Conservation (phyloP, 2,329 filamentous ascomycete genomes). For the Penicillium sp. region DNA sequence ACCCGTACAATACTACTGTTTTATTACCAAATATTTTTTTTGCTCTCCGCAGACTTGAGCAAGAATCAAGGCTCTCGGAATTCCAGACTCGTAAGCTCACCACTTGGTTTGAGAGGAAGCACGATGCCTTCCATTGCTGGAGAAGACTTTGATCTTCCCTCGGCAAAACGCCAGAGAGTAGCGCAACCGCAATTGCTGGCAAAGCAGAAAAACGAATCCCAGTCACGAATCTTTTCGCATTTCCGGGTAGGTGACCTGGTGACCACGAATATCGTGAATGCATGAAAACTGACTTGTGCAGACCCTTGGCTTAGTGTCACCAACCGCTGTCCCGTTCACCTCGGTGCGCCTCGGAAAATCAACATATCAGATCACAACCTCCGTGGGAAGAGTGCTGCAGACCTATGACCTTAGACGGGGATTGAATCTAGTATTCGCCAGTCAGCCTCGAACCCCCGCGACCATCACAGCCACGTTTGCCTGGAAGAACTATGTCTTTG, state of each 20-base stretch:
- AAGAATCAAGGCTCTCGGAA: too few species aligned
- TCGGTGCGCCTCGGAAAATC: conserved; percentile 85
- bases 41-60: conserved; percentile 6
- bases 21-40: conserved; percentile 6
- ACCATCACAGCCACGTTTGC: conserved; percentile 81
- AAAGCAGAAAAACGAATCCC: conserved; percentile 38
- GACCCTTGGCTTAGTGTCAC: conserved; percentile 91
- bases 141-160: conserved; percentile 57
- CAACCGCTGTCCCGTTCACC: conserved; percentile 85
- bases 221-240: conserved; percentile 85
- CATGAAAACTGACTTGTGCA: conserved; percentile 32
- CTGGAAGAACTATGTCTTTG: conserved; percentile 82
- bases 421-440: conserved; percentile 89
- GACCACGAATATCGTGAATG: not conserved
- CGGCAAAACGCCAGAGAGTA: conserved; percentile 62
- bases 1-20: not conserved
- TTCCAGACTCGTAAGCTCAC: too few species aligned
- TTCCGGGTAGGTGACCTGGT: conserved; percentile 67
- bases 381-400: conserved; percentile 81
- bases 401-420: conserved; percentile 92
- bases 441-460: conserved; percentile 79
- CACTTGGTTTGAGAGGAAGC: conserved; percentile 6
- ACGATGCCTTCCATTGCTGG: conserved; percentile 47
- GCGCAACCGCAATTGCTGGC: conserved; percentile 3
- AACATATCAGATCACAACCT: conserved; percentile 96